Base-by-base conservation (phyloP, 208 protist species). In the Trypanosoma caninum region DNA sequence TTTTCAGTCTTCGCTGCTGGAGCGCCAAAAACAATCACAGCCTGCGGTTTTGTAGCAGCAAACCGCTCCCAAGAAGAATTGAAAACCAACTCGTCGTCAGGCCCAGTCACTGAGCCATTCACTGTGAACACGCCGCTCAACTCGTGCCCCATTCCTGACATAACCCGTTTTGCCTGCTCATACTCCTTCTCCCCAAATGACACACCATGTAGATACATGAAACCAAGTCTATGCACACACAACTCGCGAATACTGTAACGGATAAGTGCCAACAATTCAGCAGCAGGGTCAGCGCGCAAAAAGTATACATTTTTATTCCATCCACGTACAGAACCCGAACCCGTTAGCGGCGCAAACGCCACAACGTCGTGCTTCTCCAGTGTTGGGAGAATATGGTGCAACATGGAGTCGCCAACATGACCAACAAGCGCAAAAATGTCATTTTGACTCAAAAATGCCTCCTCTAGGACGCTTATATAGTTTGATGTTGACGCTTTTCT, bases 141-240 rank as follows among this genome's bases (percentile, higher is more conserved):
- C 28, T 59, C 37, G 37, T 58, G 50, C n/a, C 63, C 63, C 52
- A 69, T 71, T 8, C 30, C 27, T 16, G 42, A 59, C 34, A 76
- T 35, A 1, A 53, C 35, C 2, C 55, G 46, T 34, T 46, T 22
- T 8, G 61, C 46, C 25, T 37, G 28, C 16, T 54, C 63, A 46
- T 71, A 74, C 59, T 77, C 71, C 16, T 5, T 28, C 2, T 77
- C 69, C 34, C 77, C 74, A 47, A 76, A 74, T 11, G 52, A 45
- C 0, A 73, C 41, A 25, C 52, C 59, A 2, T 48, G 53, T 34
- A 84, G 64, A 61, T 80, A 79, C 77, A 84, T 88, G 46, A 82
- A 84, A 3, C 59, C 59, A 10, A 64, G 44, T 35, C 59, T 28
- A 2, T 25, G 44, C 16, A 66, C 31, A 30, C 37, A 35, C 18